These are phyloP conservation scores for Aspergillus sp. DNA, from an alignment of 2,329 filamentous ascomycete genomes.

Conservation along the genomic window DNA sequence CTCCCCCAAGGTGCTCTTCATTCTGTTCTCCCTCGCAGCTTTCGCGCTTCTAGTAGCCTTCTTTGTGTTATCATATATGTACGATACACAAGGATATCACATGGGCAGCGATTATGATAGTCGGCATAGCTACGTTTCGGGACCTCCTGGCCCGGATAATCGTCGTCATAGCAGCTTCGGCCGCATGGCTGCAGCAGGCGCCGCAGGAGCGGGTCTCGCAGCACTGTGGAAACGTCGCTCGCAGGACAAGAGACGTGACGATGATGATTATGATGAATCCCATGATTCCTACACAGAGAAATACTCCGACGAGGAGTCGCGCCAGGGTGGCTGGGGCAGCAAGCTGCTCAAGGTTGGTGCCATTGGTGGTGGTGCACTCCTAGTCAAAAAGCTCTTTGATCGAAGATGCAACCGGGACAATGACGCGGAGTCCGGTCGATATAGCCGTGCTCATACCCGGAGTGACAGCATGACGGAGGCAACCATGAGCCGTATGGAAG, in stretches of 20 bases:
- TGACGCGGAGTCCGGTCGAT: constrained; percentile 53
- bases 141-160: constrained; percentile 44
- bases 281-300: constrained; percentile 66
- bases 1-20: constrained; percentile 79
- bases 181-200: constrained; percentile 54
- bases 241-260: constrained; percentile 44
- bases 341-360: constrained; percentile 62
- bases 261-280: constrained; percentile 39
- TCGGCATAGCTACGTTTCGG: constrained; percentile 57
- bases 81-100: constrained; percentile 48
- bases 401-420: constrained; percentile 54
- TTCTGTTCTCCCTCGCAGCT: constrained; percentile 80
- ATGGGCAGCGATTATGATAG: constrained; percentile 56
- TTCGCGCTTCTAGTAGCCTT: constrained; percentile 70
- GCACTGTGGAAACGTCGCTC: constrained; percentile 47
- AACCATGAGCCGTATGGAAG: constrained; percentile 47
- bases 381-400: constrained; percentile 60
- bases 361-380: constrained; percentile 60
- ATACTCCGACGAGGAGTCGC: constrained; percentile 53
- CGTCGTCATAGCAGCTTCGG: constrained; percentile 46
- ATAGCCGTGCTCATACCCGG: constrained; percentile 52
- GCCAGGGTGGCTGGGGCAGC: constrained; percentile 58
- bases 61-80: constrained; percentile 76
- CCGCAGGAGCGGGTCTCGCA: constrained; percentile 58
- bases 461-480: constrained; percentile 42